Conservation (phyloP, 805 yeast genomes). For the Ascoidea rubescens region DNA sequence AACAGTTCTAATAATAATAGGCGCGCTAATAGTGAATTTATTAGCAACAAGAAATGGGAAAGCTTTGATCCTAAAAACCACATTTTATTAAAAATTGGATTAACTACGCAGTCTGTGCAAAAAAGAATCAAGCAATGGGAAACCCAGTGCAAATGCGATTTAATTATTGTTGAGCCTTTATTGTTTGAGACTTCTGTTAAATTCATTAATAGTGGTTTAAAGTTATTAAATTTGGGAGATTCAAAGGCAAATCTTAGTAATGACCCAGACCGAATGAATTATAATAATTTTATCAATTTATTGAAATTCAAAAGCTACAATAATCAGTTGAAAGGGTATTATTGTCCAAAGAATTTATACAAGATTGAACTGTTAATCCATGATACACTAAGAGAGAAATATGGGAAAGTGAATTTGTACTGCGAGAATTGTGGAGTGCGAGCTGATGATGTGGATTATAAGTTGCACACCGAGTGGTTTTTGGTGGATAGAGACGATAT, state of each 20-base stretch:
- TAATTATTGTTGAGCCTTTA: slow-evolving; percentile 24
- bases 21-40: slow-evolving; percentile 8
- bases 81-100: slow-evolving; percentile 37
- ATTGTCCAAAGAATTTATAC: slow-evolving; percentile 17
- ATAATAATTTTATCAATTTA: background rate
- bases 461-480: slow-evolving; percentile 42
- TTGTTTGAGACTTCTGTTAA: slow-evolving; percentile 6
- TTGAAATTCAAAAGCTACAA: slow-evolving; percentile 13
- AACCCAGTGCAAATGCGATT: slow-evolving; percentile 32
- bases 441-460: slow-evolving; percentile 1
- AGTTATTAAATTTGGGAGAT: background rate
- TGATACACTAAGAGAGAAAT: slow-evolving; percentile 19
- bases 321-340: slow-evolving; percentile 22
- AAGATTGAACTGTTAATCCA: slow-evolving; percentile 31
- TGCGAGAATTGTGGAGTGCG: slow-evolving; percentile 29
- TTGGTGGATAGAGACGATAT: slow-evolving; percentile 31
- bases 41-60: slow-evolving; percentile 16
- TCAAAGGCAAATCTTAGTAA: background rate
- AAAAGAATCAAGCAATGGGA: slow-evolving; percentile 37
- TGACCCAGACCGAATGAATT: background rate
- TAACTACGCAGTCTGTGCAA: slow-evolving; percentile 31
- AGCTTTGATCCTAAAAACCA: slow-evolving; percentile 23
- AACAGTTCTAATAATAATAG: slow-evolving; percentile 18
- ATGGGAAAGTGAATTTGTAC: slow-evolving; percentile 33
- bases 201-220: background rate